A percentile compares a stretch with the other conserved stretches of the same genome.
Evolutionary conservation across 1,139 yeast species (phyloP).

Genomic region (Magnusiomyces sp.): DNA sequence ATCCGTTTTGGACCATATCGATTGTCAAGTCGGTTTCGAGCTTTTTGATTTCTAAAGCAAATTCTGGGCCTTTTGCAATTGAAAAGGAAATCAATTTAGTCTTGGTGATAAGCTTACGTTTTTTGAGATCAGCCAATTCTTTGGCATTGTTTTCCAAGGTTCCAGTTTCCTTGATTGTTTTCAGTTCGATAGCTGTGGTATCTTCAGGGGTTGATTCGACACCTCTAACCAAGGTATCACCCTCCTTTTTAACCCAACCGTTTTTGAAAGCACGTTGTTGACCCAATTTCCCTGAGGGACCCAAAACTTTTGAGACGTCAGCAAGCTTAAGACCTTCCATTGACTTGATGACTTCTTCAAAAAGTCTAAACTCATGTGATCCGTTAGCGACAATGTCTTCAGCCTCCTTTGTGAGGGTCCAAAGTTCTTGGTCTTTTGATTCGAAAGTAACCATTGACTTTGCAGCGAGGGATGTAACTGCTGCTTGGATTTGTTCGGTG

Average conservation of each 20-base stretch:
- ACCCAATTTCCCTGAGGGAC: slow-evolving; percentile 80
- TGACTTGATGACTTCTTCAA: slow-evolving; percentile 64
- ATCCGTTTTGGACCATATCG: slow-evolving; percentile 71
- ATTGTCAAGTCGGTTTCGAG: slow-evolving; percentile 89
- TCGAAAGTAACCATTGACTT: slow-evolving; percentile 70
- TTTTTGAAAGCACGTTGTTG: slow-evolving; percentile 98
- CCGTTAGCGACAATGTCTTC: slow-evolving; percentile 69
- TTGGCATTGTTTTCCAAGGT: slow-evolving; percentile 47
- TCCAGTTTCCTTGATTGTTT: slow-evolving; percentile 51
- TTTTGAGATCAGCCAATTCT: slow-evolving; percentile 76
- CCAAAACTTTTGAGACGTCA: slow-evolving; percentile 71
- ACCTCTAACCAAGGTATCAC: slow-evolving; percentile 61
- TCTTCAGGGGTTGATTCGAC: slow-evolving; percentile 48
- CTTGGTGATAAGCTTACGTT: slow-evolving; percentile 75
- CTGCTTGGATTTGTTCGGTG: slow-evolving; percentile 57
- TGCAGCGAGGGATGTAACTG: slow-evolving; percentile 78
- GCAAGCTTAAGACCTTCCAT: slow-evolving; percentile 74
- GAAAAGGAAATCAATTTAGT: slow-evolving; percentile 69
- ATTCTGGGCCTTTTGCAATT: slow-evolving; percentile 73
- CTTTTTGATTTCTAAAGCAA: slow-evolving; percentile 69
- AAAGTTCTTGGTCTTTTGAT: slow-evolving; percentile 66
- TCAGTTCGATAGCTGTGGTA: slow-evolving; percentile 56
- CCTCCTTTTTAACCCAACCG: slow-evolving; percentile 89
- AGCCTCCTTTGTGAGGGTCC: slow-evolving; percentile 77
- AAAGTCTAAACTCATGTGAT: slow-evolving; percentile 81